Evolutionary conservation across 2,329 filamentous ascomycete genomes (phyloP).

Genomic region (Penicillium brasilianum): DNA sequence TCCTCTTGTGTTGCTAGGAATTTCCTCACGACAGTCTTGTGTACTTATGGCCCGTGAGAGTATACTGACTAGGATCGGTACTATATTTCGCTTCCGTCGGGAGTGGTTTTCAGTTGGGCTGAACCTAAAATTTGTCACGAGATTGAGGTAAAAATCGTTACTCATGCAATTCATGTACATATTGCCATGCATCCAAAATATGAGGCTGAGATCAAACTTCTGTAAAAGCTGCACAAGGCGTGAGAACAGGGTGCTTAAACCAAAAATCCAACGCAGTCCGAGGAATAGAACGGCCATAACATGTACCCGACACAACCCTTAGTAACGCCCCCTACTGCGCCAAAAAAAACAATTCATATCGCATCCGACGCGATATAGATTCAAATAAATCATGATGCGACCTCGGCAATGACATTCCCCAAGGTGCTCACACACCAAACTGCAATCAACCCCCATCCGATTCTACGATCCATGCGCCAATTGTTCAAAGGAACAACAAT

Average conservation of each 20-base stretch:
- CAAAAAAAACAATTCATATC: background rate
- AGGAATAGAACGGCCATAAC: background rate
- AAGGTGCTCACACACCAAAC: constrained; percentile 82
- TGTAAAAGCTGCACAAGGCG: background rate
- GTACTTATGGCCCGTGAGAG: too few relatives aligned
- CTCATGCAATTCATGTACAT: constrained; percentile 1
- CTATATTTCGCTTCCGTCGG: too few relatives aligned
- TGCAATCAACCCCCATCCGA: constrained; percentile 79
- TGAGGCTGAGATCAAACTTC: background rate
- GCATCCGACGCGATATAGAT: background rate
- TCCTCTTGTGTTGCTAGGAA: too few relatives aligned
- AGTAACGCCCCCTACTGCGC: background rate
- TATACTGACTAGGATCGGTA: too few relatives aligned
- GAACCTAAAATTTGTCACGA: background rate
- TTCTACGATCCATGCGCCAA: constrained; percentile 81
- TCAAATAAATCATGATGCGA: constrained; percentile 43
- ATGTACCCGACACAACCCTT: background rate
- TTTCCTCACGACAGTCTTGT: too few relatives aligned
- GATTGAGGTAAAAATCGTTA: background rate
- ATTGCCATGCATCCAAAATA: background rate
- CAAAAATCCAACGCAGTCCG: background rate
- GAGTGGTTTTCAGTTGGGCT: too few relatives aligned
- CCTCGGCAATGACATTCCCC: constrained; percentile 79
- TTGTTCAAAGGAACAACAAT: constrained; percentile 81
- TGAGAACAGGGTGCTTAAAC: background rate